Evolutionary conservation across 2,329 filamentous ascomycete species (phyloP).

Genomic region (Tolypocladium inflatum): DNA sequence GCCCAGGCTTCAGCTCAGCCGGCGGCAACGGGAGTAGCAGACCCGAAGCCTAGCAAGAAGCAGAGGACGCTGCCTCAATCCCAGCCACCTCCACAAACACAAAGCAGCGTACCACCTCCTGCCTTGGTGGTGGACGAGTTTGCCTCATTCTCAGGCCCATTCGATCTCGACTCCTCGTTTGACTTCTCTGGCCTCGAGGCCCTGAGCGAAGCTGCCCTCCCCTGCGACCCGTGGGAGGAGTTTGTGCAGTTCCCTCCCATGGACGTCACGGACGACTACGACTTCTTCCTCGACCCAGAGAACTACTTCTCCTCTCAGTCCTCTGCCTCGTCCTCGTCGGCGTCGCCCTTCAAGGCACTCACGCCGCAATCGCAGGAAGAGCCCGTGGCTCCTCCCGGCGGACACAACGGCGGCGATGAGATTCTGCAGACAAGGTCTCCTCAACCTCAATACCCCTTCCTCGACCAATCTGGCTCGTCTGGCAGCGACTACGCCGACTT

Average conservation of each 20-base stretch:
- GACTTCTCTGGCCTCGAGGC: slow-evolving; percentile 12
- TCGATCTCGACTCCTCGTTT: slow-evolving; percentile 11
- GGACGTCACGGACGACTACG: slow-evolving; percentile 27
- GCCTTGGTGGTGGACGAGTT: neutral
- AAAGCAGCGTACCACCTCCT: slow-evolving; percentile 1
- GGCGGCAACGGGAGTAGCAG: slow-evolving; percentile 6
- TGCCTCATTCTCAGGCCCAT: slow-evolving; percentile 1
- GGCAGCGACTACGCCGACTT: slow-evolving; percentile 41
- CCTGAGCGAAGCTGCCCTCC: slow-evolving; percentile 5
- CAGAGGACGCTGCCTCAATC: slow-evolving; percentile 14
- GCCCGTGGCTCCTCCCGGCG: slow-evolving; percentile 3
- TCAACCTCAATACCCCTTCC: slow-evolving; percentile 26
- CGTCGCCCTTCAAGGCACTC: slow-evolving; percentile 13
- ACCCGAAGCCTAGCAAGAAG: slow-evolving; percentile 32
- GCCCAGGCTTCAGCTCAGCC: slow-evolving; percentile 19
- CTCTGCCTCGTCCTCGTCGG: slow-evolving; percentile 14
- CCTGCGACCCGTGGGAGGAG: slow-evolving; percentile 32
- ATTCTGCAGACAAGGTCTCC: slow-evolving; percentile 1
- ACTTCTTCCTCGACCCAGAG: slow-evolving; percentile 35
- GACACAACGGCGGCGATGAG: slow-evolving; percentile 2
- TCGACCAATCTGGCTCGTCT: slow-evolving; percentile 11
- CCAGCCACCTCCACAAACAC: slow-evolving; percentile 12
- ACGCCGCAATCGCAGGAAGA: slow-evolving; percentile 16
- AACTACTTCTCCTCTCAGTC: slow-evolving; percentile 30
- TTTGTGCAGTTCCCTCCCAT: slow-evolving; percentile 33